Base-by-base conservation (phyloP, 2,329 filamentous ascomycete genomes). In the Xylaria digitata region DNA sequence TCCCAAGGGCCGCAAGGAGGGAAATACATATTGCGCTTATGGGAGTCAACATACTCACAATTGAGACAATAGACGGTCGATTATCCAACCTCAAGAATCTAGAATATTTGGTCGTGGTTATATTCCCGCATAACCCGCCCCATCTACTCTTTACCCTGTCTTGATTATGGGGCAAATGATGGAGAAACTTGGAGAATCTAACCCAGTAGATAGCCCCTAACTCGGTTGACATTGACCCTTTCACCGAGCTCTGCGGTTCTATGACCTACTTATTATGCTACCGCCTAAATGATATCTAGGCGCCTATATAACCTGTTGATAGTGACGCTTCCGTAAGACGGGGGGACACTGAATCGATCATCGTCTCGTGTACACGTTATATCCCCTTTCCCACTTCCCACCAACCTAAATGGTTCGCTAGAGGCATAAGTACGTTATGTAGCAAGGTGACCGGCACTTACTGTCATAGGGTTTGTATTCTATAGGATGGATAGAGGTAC, bases 151-250 rank as follows among this genome's bases (percentile, higher is more conserved):
- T 61, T 46, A 57, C 7, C 58, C 32, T 34, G 26, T 9, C 40
- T 57, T 52, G 43, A 42, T 6, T 43, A 49, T 60, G 49, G 55
- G 61, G 45, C 56, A 53, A n/a, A 19, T 13, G 3, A 64, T 61
- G 65, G 67, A 30, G 53, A 62, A 62, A 59, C 52, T 65, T 67
- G 67, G 67, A 37, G 61, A 52, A 61, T 34, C 15, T 13, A 52
- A 21, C n/a, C 48, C 30, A 43, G 40, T 26, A 30, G 8, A 32
- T 62, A 23, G 40, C 23, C 23, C 42, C 42, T 42, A 53, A 50
- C 45, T 68, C 68, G 67, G 67, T 32, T 56, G 34, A 26, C 21
- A 58, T 55, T 68, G 42, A 30, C 50, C 63, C 60, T 67, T 65
- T 60, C n/a, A 23, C 67, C 65, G 65, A 69, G 65, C 30, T 32